Percentiles rank a stretch among this genome's conserved stretches.
These are phyloP conservation scores for Penicillium hesseltinei DNA, from an alignment of 2,329 filamentous ascomycete species.

Conservation along the genomic window DNA sequence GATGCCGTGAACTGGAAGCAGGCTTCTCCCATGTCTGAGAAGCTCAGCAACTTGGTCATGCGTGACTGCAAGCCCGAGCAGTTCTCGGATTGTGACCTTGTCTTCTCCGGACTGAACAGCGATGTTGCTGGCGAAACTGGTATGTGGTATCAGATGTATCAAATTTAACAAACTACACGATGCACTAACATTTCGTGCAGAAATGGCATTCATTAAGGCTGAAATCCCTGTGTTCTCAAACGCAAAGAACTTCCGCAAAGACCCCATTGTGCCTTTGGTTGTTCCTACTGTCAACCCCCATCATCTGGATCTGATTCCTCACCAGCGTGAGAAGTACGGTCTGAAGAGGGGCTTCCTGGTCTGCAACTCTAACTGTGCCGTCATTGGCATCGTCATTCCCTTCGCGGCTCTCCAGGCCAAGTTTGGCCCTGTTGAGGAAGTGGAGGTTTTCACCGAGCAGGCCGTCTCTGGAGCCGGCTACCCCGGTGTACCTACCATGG, in stretches of 20 bases:
- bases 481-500: conserved; percentile 74
- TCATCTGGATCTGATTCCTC: conserved; percentile 84
- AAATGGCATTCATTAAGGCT: conserved; percentile 85
- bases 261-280: conserved; percentile 86
- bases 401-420: conserved; percentile 83
- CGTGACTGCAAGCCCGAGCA: conserved; percentile 78
- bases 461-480: conserved; percentile 85
- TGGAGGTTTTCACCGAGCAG: conserved; percentile 92
- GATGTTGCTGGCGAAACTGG: conserved; percentile 90
- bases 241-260: conserved; percentile 92
- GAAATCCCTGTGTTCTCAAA: conserved; percentile 95
- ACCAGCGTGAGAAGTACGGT: conserved; percentile 72
- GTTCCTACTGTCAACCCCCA: conserved; percentile 91
- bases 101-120: conserved; percentile 89
- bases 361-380: conserved; percentile 97
- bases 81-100: conserved; percentile 85
- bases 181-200: conserved; percentile 44
- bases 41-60: conserved; percentile 75
- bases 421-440: conserved; percentile 73
- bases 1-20: conserved; percentile 97
- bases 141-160: conserved; percentile 43
- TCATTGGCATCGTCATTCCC: conserved; percentile 92
- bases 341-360: conserved; percentile 87
- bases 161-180: not conserved
- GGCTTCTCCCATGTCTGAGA: conserved; percentile 72